Evolutionary conservation across 164 flowering plant genomes (phyloP).

Genomic region (Umbellularia californica): DNA sequence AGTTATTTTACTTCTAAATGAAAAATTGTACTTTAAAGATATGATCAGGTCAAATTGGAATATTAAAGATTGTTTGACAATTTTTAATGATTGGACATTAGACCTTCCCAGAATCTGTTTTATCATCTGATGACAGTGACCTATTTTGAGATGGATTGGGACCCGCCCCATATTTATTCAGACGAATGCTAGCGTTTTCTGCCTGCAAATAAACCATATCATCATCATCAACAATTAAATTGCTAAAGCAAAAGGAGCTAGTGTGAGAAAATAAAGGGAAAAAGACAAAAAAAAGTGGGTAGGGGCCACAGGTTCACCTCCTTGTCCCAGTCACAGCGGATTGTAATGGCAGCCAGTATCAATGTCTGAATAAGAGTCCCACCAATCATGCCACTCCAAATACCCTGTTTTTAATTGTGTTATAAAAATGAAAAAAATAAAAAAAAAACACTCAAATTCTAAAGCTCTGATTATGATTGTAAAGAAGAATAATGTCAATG

Average conservation of each 20-base stretch:
- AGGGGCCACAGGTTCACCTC: constrained; percentile 33
- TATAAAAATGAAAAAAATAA: no score
- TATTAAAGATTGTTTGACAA: neutral
- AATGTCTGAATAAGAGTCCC: constrained; percentile 66
- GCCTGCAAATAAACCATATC: neutral
- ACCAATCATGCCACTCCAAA: constrained; percentile 83
- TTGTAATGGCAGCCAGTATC: constrained; percentile 41
- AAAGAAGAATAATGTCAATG: no score
- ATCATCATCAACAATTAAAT: neutral
- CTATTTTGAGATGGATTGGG: neutral
- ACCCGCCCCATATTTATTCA: neutral
- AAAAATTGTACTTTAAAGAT: neutral
- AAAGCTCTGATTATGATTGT: neutral
- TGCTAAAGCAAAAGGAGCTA: neutral
- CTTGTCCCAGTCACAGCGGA: constrained; percentile 64
- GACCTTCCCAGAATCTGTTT: no score
- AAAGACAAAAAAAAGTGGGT: neutral
- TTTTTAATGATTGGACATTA: no score
- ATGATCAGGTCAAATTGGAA: neutral
- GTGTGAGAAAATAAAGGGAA: neutral
- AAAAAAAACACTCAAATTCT: neutral
- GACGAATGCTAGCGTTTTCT: neutral
- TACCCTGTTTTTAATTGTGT: constrained; percentile 35
- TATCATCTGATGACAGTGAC: neutral
- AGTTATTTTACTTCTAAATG: no score